phyloP scores from a whole-genome alignment of 2,329 filamentous ascomycete species.

The Phialophora macrospora region DNA sequence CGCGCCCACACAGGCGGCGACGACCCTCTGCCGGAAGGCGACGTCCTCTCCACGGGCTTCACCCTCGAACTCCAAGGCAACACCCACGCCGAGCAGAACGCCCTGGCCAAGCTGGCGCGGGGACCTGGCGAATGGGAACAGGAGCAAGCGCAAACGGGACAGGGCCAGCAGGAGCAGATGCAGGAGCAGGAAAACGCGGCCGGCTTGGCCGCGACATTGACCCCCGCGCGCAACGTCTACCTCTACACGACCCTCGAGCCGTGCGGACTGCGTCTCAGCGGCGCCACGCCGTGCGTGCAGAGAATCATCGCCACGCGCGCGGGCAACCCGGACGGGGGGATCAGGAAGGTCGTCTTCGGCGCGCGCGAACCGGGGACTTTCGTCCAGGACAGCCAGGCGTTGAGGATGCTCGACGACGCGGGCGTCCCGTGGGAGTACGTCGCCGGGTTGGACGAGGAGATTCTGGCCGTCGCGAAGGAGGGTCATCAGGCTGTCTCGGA shows the following conservation, averaged over 20 bases:
- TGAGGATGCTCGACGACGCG: constrained; percentile 68
- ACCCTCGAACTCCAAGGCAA: constrained; percentile 90
- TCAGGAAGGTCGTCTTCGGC: constrained; percentile 82
- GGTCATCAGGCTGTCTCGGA: constrained; percentile 63
- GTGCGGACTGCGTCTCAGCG: constrained; percentile 53
- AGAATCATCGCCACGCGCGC: constrained; percentile 66
- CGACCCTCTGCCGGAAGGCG: constrained; percentile 27
- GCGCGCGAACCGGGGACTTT: constrained; percentile 90
- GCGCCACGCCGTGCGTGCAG: constrained; percentile 67
- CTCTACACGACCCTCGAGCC: constrained; percentile 89
- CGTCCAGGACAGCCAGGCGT: constrained; percentile 79
- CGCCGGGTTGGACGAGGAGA: constrained; percentile 76
- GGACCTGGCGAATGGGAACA: constrained; percentile 36
- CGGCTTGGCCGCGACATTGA: constrained; percentile 48
- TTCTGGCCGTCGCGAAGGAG: constrained; percentile 78
- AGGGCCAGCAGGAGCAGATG: constrained; percentile 7
- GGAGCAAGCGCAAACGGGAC: neutral
- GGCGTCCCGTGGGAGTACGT: constrained; percentile 77
- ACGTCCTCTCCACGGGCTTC: constrained; percentile 78
- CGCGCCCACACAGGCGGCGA: constrained; percentile 42
- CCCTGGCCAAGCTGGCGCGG: constrained; percentile 70
- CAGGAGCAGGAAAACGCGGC: constrained; percentile 45
- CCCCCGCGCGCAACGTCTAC: constrained; percentile 54
- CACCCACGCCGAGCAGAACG: constrained; percentile 95
- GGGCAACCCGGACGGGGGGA: constrained; percentile 52